Conservation (phyloP, 2,329 filamentous ascomycete species). For the Rhinocladiella similis region DNA sequence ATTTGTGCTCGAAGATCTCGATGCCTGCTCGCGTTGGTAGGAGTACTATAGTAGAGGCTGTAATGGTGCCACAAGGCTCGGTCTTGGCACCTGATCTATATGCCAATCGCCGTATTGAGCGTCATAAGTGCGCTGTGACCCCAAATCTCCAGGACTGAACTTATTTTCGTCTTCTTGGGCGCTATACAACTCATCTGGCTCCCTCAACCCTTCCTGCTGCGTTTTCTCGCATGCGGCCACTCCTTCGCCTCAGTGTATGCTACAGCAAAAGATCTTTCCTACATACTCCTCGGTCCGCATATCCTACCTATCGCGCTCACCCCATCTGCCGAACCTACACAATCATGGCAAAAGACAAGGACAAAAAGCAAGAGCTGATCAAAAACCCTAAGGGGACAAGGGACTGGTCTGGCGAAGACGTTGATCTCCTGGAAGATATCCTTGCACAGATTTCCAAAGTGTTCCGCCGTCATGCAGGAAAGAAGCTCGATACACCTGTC, state of each 20-base stretch:
- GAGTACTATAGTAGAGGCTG: no score
- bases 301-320: not conserved
- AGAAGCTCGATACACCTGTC: slow-evolving; percentile 76
- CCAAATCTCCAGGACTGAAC: not conserved
- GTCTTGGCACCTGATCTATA: no score
- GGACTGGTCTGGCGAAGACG: slow-evolving; percentile 78
- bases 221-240: slow-evolving; percentile 4
- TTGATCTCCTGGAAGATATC: slow-evolving; percentile 78
- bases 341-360: slow-evolving; percentile 27
- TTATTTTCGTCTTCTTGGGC: slow-evolving; percentile 1
- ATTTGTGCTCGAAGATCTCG: no score
- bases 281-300: not conserved
- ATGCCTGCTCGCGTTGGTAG: no score
- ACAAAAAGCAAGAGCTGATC: slow-evolving; percentile 45
- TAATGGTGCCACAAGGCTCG: no score
- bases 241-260: slow-evolving; percentile 1
- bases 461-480: slow-evolving; percentile 80
- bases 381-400: slow-evolving; percentile 91
- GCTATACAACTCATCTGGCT: not conserved
- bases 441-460: slow-evolving; percentile 73
- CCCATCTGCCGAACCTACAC: slow-evolving; percentile 5
- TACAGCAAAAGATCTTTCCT: not conserved
- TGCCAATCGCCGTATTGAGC: not conserved
- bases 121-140: not conserved
- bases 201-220: not conserved